Conservation (phyloP, 805 yeast species). For the Metschnikowia reukaufii region DNA sequence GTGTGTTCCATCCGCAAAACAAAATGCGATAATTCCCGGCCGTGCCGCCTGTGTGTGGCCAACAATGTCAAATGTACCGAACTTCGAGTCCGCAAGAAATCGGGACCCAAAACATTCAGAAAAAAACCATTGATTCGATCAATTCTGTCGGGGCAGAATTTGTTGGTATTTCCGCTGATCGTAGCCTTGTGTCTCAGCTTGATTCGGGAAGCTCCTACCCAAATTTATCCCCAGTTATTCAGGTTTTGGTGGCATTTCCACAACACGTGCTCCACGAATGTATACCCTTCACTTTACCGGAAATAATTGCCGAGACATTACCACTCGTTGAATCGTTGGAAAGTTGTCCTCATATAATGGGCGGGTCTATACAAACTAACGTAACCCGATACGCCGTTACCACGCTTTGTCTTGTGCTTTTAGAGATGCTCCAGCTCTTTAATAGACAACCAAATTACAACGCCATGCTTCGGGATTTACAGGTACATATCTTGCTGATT, state of each 20-base stretch:
- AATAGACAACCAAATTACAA: background rate
- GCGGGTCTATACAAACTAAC: background rate
- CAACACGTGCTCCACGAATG: slow-evolving; percentile 2
- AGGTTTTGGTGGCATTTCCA: background rate
- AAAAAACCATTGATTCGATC: slow-evolving; percentile 37
- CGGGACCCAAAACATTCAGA: slow-evolving; percentile 42
- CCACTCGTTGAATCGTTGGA: slow-evolving; percentile 1
- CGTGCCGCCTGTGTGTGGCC: slow-evolving; percentile 40
- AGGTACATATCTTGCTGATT: slow-evolving; percentile 7
- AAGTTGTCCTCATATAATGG: background rate
- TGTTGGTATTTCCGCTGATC: background rate
- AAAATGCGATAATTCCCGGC: slow-evolving; percentile 38
- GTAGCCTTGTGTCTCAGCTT: slow-evolving; percentile 3
- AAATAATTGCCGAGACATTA: slow-evolving; percentile 3
- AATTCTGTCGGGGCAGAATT: slow-evolving; percentile 13
- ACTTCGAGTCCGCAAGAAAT: slow-evolving; percentile 38
- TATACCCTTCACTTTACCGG: slow-evolving; percentile 13
- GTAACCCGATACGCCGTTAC: slow-evolving; percentile 9
- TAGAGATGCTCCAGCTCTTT: slow-evolving; percentile 4
- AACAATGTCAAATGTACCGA: slow-evolving; percentile 38
- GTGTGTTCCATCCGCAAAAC: slow-evolving; percentile 44
- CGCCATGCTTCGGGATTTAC: slow-evolving; percentile 7
- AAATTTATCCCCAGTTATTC: slow-evolving; percentile 3
- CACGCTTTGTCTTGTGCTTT: slow-evolving; percentile 10
- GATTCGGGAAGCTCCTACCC: slow-evolving; percentile 7